A percentile compares a stretch with the other conserved stretches of the same genome.
Conservation (phyloP, 208 protist species). For the Trypanosoma scelopori region DNA sequence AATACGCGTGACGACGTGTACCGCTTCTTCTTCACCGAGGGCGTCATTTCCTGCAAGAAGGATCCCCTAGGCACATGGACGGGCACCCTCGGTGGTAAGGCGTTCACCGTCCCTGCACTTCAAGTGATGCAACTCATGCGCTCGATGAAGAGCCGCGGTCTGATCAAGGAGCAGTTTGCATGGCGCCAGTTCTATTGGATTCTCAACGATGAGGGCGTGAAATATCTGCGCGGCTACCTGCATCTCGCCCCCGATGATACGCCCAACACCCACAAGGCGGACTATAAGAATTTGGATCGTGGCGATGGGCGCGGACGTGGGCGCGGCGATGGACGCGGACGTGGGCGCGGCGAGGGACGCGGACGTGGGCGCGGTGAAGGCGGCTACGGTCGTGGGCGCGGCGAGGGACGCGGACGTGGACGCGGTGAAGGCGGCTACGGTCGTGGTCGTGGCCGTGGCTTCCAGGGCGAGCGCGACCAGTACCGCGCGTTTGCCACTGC, state of each 20-base stretch:
- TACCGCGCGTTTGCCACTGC: conserved; percentile 54
- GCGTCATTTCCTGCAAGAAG: conserved; percentile 92
- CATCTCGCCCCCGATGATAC: conserved; percentile 84
- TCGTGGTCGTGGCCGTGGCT: conserved; percentile 29
- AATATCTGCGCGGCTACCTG: conserved; percentile 93
- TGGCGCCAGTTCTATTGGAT: conserved; percentile 96
- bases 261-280: conserved; percentile 91
- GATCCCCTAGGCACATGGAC: conserved; percentile 87
- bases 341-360: conserved; percentile 43
- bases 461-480: conserved; percentile 40
- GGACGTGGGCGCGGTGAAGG: conserved; percentile 51
- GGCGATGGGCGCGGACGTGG: conserved; percentile 44
- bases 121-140: conserved; percentile 91
- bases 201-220: conserved; percentile 91
- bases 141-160: conserved; percentile 88
- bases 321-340: conserved; percentile 31
- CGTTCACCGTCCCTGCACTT: conserved; percentile 72
- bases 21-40: conserved; percentile 92
- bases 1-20: conserved; percentile 84
- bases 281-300: conserved; percentile 54
- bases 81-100: conserved; percentile 75
- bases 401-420: conserved; percentile 34
- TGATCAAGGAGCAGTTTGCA: conserved; percentile 93
- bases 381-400: conserved; percentile 13
- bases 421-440: conserved; percentile 43